Conservation (phyloP, 2,329 filamentous ascomycete genomes). For the Claviceps maximensis region DNA sequence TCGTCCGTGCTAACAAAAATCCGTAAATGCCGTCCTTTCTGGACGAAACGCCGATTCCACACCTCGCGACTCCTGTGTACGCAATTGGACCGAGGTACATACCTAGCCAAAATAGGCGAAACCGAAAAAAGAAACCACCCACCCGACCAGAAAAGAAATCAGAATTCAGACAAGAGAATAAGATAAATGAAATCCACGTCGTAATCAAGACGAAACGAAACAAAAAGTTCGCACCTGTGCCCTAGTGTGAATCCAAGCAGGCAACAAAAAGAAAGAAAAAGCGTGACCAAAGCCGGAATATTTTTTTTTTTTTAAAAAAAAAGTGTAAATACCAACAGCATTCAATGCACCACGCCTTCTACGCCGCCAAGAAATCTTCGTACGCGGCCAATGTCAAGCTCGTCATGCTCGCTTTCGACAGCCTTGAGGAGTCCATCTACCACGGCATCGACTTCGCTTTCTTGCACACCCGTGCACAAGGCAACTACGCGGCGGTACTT, state of each 20-base stretch:
- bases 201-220: no score
- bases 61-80: background rate
- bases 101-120: background rate
- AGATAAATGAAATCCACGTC: no score
- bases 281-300: no score
- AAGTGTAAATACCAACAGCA: background rate
- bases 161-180: no score
- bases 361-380: slow-evolving; percentile 69
- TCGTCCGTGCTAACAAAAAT: background rate
- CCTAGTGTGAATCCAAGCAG: background rate
- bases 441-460: slow-evolving; percentile 66
- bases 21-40: background rate
- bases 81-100: no score
- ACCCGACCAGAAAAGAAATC: no score
- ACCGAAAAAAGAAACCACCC: background rate
- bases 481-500: slow-evolving; percentile 83
- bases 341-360: slow-evolving; percentile 42
- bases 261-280: background rate
- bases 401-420: slow-evolving; percentile 73
- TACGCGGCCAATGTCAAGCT: slow-evolving; percentile 63
- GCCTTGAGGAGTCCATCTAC: slow-evolving; percentile 71
- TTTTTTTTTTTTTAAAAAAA: no score
- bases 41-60: background rate
- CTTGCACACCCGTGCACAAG: slow-evolving; percentile 69
- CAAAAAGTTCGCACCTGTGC: no score